Percentiles rank a stretch among this genome's conserved stretches.
Conservation (phyloP, 768 basidiomycete species). For the Suillus plorans region DNA sequence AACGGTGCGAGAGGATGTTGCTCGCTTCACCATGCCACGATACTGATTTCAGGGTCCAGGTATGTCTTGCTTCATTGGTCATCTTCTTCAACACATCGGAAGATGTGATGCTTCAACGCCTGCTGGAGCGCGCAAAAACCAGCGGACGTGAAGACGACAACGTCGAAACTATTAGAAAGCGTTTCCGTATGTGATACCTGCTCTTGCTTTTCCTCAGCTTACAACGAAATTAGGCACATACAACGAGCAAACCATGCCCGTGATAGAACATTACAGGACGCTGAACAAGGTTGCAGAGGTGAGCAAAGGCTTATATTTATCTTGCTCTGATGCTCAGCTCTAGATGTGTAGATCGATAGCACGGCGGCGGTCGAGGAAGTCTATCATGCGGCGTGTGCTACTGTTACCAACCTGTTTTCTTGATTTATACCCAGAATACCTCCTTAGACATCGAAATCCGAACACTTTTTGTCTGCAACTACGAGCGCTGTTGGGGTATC, state of each 20-base stretch:
- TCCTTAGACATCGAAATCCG: not conserved
- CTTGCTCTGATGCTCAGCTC: slow-evolving; percentile 1
- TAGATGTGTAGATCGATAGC: slow-evolving; percentile 58
- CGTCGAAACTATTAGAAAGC: slow-evolving; percentile 88
- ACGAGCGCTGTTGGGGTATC: not conserved
- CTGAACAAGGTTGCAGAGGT: slow-evolving; percentile 80
- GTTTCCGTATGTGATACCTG: slow-evolving; percentile 70
- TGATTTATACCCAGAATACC: slow-evolving; percentile 13
- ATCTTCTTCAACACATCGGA: slow-evolving; percentile 88
- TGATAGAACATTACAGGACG: slow-evolving; percentile 77
- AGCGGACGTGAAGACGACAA: slow-evolving; percentile 97
- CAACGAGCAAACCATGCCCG: slow-evolving; percentile 76
- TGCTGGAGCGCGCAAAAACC: slow-evolving; percentile 89
- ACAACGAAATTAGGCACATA: not conserved
- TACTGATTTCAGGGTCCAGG: slow-evolving; percentile 40
- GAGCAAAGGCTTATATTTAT: slow-evolving; percentile 18
- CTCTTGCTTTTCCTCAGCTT: not conserved
- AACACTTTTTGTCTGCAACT: not conserved
- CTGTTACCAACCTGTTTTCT: slow-evolving; percentile 50
- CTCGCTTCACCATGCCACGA: not conserved
- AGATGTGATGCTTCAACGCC: slow-evolving; percentile 80
- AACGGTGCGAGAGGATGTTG: slow-evolving; percentile 48
- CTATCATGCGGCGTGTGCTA: slow-evolving; percentile 54
- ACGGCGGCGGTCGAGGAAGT: slow-evolving; percentile 70
- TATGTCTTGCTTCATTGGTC: slow-evolving; percentile 77